Conservation (phyloP, 1,284 basidiomycete genomes). For the Tylopilus orsonianus region DNA sequence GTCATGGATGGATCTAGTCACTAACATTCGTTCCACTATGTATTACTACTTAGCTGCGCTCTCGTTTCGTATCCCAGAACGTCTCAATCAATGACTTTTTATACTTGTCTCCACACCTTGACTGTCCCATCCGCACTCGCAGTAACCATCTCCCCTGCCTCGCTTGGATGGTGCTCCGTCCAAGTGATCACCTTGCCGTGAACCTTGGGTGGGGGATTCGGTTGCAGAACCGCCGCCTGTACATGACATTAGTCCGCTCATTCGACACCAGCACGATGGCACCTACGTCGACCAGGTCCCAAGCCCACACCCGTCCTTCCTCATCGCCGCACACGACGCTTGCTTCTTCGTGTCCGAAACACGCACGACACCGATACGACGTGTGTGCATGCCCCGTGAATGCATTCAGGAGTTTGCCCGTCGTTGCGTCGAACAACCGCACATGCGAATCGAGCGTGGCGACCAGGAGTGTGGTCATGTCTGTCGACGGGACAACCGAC, state of each 20-base stretch:
- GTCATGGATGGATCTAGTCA: slow-evolving; percentile 31
- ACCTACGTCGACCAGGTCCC: slow-evolving; percentile 89
- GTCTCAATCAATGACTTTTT: slow-evolving; percentile 7
- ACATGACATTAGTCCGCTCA: slow-evolving; percentile 3
- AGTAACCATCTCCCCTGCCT: slow-evolving; percentile 81
- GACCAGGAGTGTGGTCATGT: slow-evolving; percentile 78
- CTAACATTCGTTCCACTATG: slow-evolving; percentile 18
- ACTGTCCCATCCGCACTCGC: slow-evolving; percentile 85
- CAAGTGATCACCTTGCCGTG: slow-evolving; percentile 88
- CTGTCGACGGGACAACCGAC: slow-evolving; percentile 72
- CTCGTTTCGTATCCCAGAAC: neutral
- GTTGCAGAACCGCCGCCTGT: slow-evolving; percentile 66
- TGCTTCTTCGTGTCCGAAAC: slow-evolving; percentile 82
- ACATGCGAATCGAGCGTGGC: slow-evolving; percentile 83
- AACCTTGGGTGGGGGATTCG: slow-evolving; percentile 67
- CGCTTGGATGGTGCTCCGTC: slow-evolving; percentile 86
- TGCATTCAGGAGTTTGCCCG: slow-evolving; percentile 84
- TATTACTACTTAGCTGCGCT: slow-evolving; percentile 20
- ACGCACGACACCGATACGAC: slow-evolving; percentile 79
- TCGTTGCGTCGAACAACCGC: slow-evolving; percentile 82
- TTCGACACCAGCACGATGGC: neutral
- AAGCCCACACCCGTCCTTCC: slow-evolving; percentile 83
- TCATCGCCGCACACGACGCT: slow-evolving; percentile 88
- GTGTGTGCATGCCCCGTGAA: slow-evolving; percentile 77
- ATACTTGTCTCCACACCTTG: slow-evolving; percentile 71